Evolutionary conservation across 768 basidiomycete genomes (phyloP).

Genomic region (Vishniacozyma victoriae): DNA sequence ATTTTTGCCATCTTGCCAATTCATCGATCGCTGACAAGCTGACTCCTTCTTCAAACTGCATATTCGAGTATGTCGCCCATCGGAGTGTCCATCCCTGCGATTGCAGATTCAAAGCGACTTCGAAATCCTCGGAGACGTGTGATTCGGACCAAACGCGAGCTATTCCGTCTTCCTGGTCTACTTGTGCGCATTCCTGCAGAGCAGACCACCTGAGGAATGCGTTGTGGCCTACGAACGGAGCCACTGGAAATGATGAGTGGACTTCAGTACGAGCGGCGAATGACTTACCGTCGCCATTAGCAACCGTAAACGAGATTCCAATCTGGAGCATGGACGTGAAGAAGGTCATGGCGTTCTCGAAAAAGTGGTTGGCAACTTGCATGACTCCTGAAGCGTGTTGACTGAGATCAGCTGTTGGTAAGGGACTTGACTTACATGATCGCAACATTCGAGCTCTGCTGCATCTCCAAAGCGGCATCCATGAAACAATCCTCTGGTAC

Average conservation of each 20-base stretch:
- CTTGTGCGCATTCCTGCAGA: conserved; percentile 69
- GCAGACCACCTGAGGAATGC: conserved; percentile 80
- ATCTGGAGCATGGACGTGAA: conserved; percentile 78
- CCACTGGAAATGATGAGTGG: too few species aligned
- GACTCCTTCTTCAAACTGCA: conserved; percentile 87
- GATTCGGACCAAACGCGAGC: conserved; percentile 76
- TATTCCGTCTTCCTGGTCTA: conserved; percentile 60
- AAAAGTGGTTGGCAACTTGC: conserved; percentile 83
- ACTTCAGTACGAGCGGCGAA: too few species aligned
- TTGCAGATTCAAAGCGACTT: conserved; percentile 72
- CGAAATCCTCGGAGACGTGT: conserved; percentile 78
- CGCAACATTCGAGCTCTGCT: conserved; percentile 72
- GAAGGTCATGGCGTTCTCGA: conserved; percentile 82
- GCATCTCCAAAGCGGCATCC: conserved; percentile 73
- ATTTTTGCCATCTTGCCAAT: conserved; percentile 84
- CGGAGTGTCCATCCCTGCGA: conserved; percentile 50
- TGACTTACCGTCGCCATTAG: conserved; percentile 44
- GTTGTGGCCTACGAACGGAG: conserved; percentile 47
- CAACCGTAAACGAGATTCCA: conserved; percentile 43
- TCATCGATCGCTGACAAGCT: conserved; percentile 85
- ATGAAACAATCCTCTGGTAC: conserved; percentile 83
- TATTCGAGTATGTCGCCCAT: conserved; percentile 72
- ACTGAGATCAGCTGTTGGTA: background rate
- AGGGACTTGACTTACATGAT: conserved; percentile 55
- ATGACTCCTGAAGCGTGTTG: conserved; percentile 89